phyloP scores from a whole-genome alignment of 345 rosid genomes.

The Draba incana region DNA sequence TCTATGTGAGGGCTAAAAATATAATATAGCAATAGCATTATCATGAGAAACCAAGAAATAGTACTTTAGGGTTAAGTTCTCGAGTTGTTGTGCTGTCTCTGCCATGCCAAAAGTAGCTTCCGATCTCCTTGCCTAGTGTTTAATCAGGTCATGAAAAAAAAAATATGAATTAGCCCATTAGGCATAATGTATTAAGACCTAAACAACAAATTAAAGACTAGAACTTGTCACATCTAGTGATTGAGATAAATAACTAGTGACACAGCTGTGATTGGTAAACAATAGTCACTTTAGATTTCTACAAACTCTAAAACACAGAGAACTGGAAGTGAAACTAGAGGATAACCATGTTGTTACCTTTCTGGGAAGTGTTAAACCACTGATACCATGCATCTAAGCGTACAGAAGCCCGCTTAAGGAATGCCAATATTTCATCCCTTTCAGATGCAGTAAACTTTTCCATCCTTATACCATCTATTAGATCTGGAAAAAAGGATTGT shows the following conservation, averaged over 20 bases:
- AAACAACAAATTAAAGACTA: not conserved
- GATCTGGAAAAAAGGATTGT: constrained; percentile 53
- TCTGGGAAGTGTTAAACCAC: constrained; percentile 92
- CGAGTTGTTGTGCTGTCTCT: constrained; percentile 68
- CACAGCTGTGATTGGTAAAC: constrained; percentile 16
- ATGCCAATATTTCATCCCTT: constrained; percentile 65
- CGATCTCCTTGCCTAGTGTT: constrained; percentile 67
- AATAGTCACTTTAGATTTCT: constrained; percentile 9
- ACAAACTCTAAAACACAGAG: constrained; percentile 22
- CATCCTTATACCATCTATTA: constrained; percentile 61
- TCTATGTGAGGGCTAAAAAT: not conserved
- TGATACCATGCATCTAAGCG: constrained; percentile 96
- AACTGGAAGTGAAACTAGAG: not conserved
- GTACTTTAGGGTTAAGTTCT: constrained; percentile 96
- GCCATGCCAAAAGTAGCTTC: constrained; percentile 96
- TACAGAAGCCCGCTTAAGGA: constrained; percentile 70
- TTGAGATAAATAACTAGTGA: constrained; percentile 15
- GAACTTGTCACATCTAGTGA: not conserved
- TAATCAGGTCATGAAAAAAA: not conserved
- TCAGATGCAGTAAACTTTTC: constrained; percentile 64
- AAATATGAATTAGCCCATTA: constrained; percentile 14
- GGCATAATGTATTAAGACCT: constrained; percentile 19
- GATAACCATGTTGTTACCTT: constrained; percentile 55
- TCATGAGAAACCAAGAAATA: constrained; percentile 25
- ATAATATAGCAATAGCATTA: constrained; percentile 18